phyloP scores from a whole-genome alignment of 768 basidiomycete species.

The Suillus variegatus region DNA sequence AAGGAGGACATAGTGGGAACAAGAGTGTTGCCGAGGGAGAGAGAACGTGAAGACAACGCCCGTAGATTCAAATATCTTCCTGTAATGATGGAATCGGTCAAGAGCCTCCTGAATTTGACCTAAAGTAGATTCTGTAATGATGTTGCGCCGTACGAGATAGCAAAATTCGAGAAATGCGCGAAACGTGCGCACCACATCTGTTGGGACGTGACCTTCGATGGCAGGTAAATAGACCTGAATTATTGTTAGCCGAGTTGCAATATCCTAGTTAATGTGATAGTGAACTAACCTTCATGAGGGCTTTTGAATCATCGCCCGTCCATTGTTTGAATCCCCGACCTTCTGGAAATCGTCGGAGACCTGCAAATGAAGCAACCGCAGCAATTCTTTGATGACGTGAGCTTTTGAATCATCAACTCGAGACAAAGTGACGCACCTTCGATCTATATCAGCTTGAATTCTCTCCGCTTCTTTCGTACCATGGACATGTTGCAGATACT shows the following conservation, averaged over 20 bases:
- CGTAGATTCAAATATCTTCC: no score
- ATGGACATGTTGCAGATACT: neutral
- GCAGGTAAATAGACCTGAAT: neutral
- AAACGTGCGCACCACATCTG: neutral
- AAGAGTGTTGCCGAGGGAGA: slow-evolving; percentile 33
- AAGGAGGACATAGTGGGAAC: slow-evolving; percentile 26
- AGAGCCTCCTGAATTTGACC: no score
- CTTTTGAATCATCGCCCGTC: neutral
- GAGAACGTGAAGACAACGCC: slow-evolving; percentile 22
- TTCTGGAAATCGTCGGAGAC: neutral
- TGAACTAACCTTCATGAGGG: neutral
- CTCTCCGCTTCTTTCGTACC: neutral
- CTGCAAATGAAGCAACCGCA: neutral
- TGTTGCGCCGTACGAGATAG: neutral
- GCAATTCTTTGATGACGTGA: neutral
- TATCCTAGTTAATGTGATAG: no score
- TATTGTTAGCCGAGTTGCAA: no score
- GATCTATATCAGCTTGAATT: neutral
- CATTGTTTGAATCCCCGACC: neutral
- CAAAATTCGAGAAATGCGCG: neutral
- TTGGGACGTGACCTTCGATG: neutral
- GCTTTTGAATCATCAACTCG: neutral
- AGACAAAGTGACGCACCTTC: neutral
- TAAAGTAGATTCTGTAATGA: no score
- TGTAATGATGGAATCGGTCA: no score